Percentiles rank a stretch among this genome's conserved stretches.
Evolutionary conservation across 495 filamentous ascomycete genomes (phyloP).

Genomic region (Hypoxylon crocopeplum): DNA sequence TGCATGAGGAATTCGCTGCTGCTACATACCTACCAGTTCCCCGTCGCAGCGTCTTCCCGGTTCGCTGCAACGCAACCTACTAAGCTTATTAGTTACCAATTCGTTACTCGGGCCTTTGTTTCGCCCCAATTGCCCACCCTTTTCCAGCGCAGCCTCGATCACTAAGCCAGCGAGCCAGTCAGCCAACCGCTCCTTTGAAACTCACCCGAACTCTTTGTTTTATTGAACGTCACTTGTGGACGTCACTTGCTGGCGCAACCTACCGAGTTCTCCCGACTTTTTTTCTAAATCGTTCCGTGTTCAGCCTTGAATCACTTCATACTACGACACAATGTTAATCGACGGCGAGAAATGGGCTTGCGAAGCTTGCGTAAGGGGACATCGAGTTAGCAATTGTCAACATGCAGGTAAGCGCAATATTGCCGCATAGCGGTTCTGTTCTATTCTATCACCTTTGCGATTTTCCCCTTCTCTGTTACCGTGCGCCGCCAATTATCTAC

Average conservation of each 20-base stretch:
- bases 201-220: conserved; percentile 16
- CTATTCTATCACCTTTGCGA: conserved; percentile 2
- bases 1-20: background rate
- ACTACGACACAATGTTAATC: conserved; percentile 71
- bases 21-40: conserved; percentile 11
- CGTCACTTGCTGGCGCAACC: conserved; percentile 1
- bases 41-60: conserved; percentile 24
- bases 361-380: conserved; percentile 92
- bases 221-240: conserved; percentile 3
- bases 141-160: conserved; percentile 45
- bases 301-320: too few species aligned
- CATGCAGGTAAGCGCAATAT: conserved; percentile 74
- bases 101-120: conserved; percentile 36
- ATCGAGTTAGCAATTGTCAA: conserved; percentile 94
- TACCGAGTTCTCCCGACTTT: conserved; percentile 18
- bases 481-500: conserved; percentile 27
- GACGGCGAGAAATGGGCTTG: conserved; percentile 91
- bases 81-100: conserved; percentile 40
- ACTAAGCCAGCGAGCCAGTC: conserved; percentile 42
- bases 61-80: conserved; percentile 37
- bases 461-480: conserved; percentile 21
- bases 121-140: conserved; percentile 26
- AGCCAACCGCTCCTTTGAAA: conserved; percentile 31
- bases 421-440: conserved; percentile 13
- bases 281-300: background rate